These are phyloP conservation scores for Russula emetica DNA, from an alignment of 768 basidiomycete genomes.

Conservation along the genomic window DNA sequence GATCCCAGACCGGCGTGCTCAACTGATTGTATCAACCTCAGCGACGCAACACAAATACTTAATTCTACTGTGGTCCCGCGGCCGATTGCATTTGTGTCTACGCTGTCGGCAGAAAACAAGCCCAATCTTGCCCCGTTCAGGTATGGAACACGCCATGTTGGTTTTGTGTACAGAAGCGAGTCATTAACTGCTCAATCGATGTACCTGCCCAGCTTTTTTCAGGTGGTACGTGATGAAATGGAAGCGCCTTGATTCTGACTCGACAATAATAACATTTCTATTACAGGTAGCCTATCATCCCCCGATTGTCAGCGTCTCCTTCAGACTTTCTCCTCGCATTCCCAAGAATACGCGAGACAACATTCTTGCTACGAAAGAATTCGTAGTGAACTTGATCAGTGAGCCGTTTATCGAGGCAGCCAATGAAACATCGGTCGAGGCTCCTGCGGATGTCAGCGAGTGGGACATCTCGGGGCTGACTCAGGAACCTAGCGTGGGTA, in stretches of 20 bases:
- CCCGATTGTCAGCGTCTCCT: slow-evolving; percentile 60
- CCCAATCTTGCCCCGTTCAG: slow-evolving; percentile 68
- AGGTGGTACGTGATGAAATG: slow-evolving; percentile 22
- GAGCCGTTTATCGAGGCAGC: slow-evolving; percentile 58
- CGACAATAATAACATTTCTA: slow-evolving; percentile 17
- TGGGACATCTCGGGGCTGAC: slow-evolving; percentile 61
- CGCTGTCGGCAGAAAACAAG: slow-evolving; percentile 46
- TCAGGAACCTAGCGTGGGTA: slow-evolving; percentile 48
- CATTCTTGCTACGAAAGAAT: slow-evolving; percentile 59
- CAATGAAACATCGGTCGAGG: slow-evolving; percentile 52
- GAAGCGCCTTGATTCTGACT: slow-evolving; percentile 10
- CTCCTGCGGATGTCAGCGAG: slow-evolving; percentile 50
- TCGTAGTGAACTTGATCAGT: slow-evolving; percentile 68
- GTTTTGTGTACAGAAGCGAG: slow-evolving; percentile 15
- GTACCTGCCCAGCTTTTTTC: slow-evolving; percentile 27
- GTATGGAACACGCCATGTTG: slow-evolving; percentile 32
- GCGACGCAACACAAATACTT: slow-evolving; percentile 46
- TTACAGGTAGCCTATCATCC: slow-evolving; percentile 57
- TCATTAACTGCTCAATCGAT: slow-evolving; percentile 36
- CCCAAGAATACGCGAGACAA: slow-evolving; percentile 64
- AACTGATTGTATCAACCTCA: slow-evolving; percentile 15
- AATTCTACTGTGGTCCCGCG: slow-evolving; percentile 59
- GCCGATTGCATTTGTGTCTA: slow-evolving; percentile 65
- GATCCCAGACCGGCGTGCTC: not conserved
- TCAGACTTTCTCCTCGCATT: slow-evolving; percentile 42